Evolutionary conservation across 2,329 filamentous ascomycete genomes (phyloP).

Genomic region (Aquanectria penicillioides): DNA sequence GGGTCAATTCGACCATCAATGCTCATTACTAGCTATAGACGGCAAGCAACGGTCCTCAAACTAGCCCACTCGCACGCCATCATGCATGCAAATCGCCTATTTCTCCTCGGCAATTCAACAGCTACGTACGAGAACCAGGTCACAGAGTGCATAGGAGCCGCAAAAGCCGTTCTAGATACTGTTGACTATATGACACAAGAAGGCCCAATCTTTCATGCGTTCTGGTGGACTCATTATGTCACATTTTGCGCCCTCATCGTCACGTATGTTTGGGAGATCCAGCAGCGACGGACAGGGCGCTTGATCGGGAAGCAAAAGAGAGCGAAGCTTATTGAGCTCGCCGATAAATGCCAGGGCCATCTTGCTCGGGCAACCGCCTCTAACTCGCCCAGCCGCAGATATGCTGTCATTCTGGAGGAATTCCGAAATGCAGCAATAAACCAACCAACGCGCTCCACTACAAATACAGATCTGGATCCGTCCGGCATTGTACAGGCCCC

Average conservation of each 20-base stretch:
- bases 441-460: not conserved
- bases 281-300: constrained; percentile 33
- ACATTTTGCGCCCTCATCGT: constrained; percentile 65
- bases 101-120: constrained; percentile 53
- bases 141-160: constrained; percentile 52
- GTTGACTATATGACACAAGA: constrained; percentile 54
- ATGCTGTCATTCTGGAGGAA: constrained; percentile 32
- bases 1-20: constrained; percentile 55
- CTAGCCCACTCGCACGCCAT: constrained; percentile 65
- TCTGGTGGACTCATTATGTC: constrained; percentile 66
- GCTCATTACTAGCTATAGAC: constrained; percentile 56
- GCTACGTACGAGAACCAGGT: constrained; percentile 39
- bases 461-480: not conserved
- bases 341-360: constrained; percentile 36
- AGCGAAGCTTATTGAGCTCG: constrained; percentile 34
- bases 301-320: constrained; percentile 22
- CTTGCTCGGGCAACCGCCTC: constrained; percentile 28
- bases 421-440: constrained; percentile 18
- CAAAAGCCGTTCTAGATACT: constrained; percentile 50
- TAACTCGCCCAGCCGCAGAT: constrained; percentile 32
- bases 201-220: constrained; percentile 55
- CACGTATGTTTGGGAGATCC: constrained; percentile 60
- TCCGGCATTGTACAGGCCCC: not conserved
- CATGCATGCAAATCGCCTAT: constrained; percentile 65
- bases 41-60: constrained; percentile 62